These are phyloP conservation scores for Linnemannia elongata DNA, from an alignment of 192 early-diverging fungal species.

Conservation along the genomic window DNA sequence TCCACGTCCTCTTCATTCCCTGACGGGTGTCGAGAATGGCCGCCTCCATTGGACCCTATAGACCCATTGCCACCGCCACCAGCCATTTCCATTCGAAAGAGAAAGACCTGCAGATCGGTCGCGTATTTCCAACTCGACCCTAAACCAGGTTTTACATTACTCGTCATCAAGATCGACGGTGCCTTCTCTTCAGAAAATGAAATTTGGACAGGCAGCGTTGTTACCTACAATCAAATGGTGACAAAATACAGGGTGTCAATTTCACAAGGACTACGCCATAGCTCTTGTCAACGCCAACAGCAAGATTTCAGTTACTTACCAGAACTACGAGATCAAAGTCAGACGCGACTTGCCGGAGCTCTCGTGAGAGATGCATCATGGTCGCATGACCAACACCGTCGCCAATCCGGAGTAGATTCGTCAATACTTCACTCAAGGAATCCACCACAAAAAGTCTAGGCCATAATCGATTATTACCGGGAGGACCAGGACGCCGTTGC, in stretches of 20 bases:
- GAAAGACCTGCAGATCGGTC: constrained; percentile 39
- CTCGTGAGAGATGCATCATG: constrained; percentile 40
- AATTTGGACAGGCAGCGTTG: constrained; percentile 19
- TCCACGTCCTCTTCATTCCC: background rate
- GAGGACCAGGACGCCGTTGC: background rate
- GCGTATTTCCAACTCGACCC: constrained; percentile 38
- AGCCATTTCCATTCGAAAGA: background rate
- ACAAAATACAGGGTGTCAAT: background rate
- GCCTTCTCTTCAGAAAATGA: constrained; percentile 34
- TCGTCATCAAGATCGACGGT: constrained; percentile 37
- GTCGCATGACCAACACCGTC: constrained; percentile 46
- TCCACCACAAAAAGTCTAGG: constrained; percentile 32
- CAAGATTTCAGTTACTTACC: constrained; percentile 9
- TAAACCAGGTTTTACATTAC: constrained; percentile 26
- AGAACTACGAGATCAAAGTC: constrained; percentile 19
- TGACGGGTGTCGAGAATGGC: background rate
- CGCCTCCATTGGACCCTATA: background rate
- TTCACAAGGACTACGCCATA: background rate
- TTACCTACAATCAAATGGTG: constrained; percentile 6
- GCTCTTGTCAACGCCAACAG: background rate
- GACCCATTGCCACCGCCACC: background rate
- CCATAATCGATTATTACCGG: too few relatives aligned
- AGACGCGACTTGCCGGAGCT: constrained; percentile 24
- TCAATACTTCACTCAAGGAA: constrained; percentile 14
- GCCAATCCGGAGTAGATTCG: background rate